Evolutionary conservation across 352 stramenopile genomes (phyloP), one percentile per base, ranked within the genome.

Genomic region (Phytophthora ramorum): DNA sequence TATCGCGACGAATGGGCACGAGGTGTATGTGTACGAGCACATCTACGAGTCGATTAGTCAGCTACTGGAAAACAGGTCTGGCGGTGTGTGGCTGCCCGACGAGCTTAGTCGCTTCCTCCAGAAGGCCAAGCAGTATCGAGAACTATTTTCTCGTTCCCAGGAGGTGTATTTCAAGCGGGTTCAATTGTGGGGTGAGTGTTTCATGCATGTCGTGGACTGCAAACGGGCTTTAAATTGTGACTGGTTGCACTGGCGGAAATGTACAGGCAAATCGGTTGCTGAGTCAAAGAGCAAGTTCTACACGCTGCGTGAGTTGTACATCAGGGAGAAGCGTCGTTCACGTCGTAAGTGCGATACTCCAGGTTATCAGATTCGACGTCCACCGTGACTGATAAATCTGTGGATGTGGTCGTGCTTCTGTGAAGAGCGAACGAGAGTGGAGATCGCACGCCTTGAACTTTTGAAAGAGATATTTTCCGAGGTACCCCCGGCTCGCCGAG

Each of bases 231-330:
- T 41, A 41, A 41, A 41, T 17, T 17, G 17, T 17, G 35, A 41
- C 12, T 16, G 1, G 35, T 8, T 22, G 55, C 19, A 9, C n/a
- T 35, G 17, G 35, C 13, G 9, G 20, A 24, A 26, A 16, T 44
- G 20, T 47, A 13, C 17, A 89, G 80, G 78, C 17, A 91, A 89
- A 60, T 86, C 77, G 8, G 70, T 91, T 14, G 71, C 67, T 6
- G 81, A 95, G 22, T 78, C 81, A 3, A 79, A 76, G 35, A 75
- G 45, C 57, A 95, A 95, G 66, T 93, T 95, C 47, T 92, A 92
- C 55, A 66, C 81, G 37, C 66, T 92, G 22, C 80, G 82, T 8
- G 81, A 92, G 1, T 63, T 94, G 26, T 91, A 85, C 58, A n/a
- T 90, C 4, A 74, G 66, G 2, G 79, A 90, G 38, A 77, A 79